Percentiles rank a stretch among this genome's conserved stretches.
These are phyloP conservation scores for Thalassiosira hispida DNA, from an alignment of 352 stramenopile species.

Conservation along the genomic window DNA sequence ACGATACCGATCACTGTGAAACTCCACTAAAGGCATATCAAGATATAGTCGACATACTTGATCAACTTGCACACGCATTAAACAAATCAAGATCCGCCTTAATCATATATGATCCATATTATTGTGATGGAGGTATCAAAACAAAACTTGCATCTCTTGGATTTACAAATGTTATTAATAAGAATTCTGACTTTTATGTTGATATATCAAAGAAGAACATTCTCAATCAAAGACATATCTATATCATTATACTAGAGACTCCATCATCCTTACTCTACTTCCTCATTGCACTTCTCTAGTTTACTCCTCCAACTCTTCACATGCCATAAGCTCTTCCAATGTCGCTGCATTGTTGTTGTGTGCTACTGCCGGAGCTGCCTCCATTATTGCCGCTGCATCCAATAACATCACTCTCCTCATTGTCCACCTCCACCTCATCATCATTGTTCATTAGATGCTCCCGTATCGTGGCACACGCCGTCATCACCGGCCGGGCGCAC, in stretches of 20 bases:
- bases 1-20: constrained; percentile 81
- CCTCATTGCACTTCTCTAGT: too few species aligned
- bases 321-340: too few species aligned
- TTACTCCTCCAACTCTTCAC: too few species aligned
- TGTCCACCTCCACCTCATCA: not conserved
- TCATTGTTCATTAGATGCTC: constrained; percentile 6
- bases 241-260: too few species aligned
- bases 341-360: too few species aligned
- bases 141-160: not conserved
- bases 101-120: constrained; percentile 73
- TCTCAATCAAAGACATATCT: too few species aligned
- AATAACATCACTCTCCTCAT: not conserved
- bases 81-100: not conserved
- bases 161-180: constrained; percentile 33
- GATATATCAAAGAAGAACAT: constrained; percentile 48
- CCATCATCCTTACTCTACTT: too few species aligned
- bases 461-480: constrained; percentile 27
- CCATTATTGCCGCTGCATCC: too few species aligned
- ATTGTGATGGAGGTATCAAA: constrained; percentile 57
- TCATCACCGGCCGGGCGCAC: constrained; percentile 25
- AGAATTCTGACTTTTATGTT: constrained; percentile 73
- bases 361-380: too few species aligned
- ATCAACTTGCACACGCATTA: constrained; percentile 14
- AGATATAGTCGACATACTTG: constrained; percentile 60
- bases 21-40: constrained; percentile 63